Percentiles rank a stretch among this genome's conserved stretches.
Evolutionary conservation across 2,329 filamentous ascomycete species (phyloP).

Genomic region (Didymella lethalis): DNA sequence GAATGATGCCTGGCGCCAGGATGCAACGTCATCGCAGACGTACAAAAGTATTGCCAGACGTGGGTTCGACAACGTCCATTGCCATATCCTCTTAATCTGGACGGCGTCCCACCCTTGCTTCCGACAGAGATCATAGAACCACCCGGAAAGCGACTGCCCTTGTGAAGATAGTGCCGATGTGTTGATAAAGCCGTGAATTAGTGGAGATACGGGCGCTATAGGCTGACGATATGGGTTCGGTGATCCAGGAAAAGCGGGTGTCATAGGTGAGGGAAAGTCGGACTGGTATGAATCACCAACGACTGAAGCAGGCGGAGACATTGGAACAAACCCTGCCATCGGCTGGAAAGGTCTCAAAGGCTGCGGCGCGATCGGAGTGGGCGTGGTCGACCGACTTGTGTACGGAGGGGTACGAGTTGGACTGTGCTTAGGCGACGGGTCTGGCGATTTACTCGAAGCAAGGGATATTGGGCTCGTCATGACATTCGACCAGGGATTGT

Average conservation of each 20-base stretch:
- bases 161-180: slow-evolving; percentile 47
- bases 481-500: slow-evolving; percentile 51
- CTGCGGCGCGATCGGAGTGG: slow-evolving; percentile 49
- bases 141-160: slow-evolving; percentile 48
- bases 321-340: slow-evolving; percentile 46
- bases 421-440: slow-evolving; percentile 46
- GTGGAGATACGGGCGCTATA: slow-evolving; percentile 34
- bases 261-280: slow-evolving; percentile 43
- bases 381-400: slow-evolving; percentile 49
- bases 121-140: slow-evolving; percentile 48
- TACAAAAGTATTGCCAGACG: slow-evolving; percentile 49
- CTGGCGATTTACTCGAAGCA: slow-evolving; percentile 41
- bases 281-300: slow-evolving; percentile 42
- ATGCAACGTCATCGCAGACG: slow-evolving; percentile 51
- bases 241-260: slow-evolving; percentile 37
- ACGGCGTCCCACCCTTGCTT: slow-evolving; percentile 48
- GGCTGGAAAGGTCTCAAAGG: slow-evolving; percentile 46
- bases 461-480: slow-evolving; percentile 44
- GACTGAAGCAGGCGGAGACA: slow-evolving; percentile 42
- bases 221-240: slow-evolving; percentile 50
- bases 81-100: slow-evolving; percentile 48
- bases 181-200: slow-evolving; percentile 50
- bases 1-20: slow-evolving; percentile 49
- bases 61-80: slow-evolving; percentile 52
- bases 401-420: slow-evolving; percentile 49